Evolutionary conservation across 2,329 filamentous ascomycete species (phyloP), one percentile per base, ranked within the genome.

Genomic region (Hymenoscyphus fraxineus): DNA sequence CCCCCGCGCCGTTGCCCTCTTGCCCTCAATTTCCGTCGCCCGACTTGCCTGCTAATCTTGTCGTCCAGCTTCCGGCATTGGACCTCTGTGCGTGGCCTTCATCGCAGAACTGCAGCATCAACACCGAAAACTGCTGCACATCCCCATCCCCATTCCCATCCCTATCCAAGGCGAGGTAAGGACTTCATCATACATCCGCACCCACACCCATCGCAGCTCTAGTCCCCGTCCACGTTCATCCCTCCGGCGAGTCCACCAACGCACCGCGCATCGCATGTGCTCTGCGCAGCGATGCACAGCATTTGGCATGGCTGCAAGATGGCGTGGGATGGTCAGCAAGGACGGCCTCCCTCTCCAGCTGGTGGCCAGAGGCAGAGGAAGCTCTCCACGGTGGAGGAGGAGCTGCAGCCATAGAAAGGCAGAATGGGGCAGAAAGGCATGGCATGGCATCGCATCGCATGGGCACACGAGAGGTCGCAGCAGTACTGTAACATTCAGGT

Each of bases 181-280:
- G 22, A 12, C 19, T 22, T 19, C 2, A 22, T 22, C 27, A 27
- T 27, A 27, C 27, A 27, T 3, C 27, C 27, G 27, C 9, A 27
- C 27, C 27, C 27, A 51, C 9, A 27, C 44, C 44, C 44, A 13
- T 10, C 6, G 9, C 6, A 19, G 5, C 22, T 51, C 5, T 22
- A 12, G 19, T 51, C n/a, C 44, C 19, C 44, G 3, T 51, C n/a
- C 44, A 51, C 44, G 3, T 51, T 51, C n/a, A 9, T 51, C 44
- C 12, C 44, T 51, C 44, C 44, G 10, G 44, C 44, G 44, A 27
- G 44, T 27, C 44, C 44, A 47, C 41, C 41, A 51, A 51, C 44
- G 44, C 44, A 51, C 44, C 44, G 44, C 19, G 44, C 44, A 51
- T 51, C 19, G 44, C 44, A 51, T 51, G 44, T 51, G 44, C 44